Evolutionary conservation across 1,139 yeast genomes (phyloP).

Genomic region (Pichia kudriavzevii): DNA sequence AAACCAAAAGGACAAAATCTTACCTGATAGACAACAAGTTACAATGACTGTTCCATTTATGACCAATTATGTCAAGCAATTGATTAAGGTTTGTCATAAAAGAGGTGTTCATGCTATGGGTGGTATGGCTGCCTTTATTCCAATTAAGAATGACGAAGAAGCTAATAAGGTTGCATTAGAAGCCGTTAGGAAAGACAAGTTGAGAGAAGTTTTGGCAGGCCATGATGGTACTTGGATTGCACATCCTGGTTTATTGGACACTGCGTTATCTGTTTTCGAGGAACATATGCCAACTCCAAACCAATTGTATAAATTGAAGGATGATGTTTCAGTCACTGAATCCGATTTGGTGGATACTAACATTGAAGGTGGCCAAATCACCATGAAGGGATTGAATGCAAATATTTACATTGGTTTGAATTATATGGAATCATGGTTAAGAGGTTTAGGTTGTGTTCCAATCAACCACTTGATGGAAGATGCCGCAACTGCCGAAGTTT

Average conservation of each 20-base stretch:
- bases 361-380: conserved; percentile 52
- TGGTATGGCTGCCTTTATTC: conserved; percentile 83
- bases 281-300: conserved; percentile 78
- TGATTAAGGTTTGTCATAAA: conserved; percentile 60
- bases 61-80: conserved; percentile 61
- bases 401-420: conserved; percentile 69
- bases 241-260: conserved; percentile 75
- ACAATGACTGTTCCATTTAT: conserved; percentile 76
- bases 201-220: conserved; percentile 67
- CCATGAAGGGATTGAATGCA: conserved; percentile 62
- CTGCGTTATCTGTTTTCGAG: conserved; percentile 64
- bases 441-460: conserved; percentile 80
- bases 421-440: conserved; percentile 80
- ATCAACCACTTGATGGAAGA: conserved; percentile 82
- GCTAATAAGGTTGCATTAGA: conserved; percentile 57
- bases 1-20: conserved; percentile 49
- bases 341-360: conserved; percentile 58
- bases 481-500: conserved; percentile 83
- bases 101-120: conserved; percentile 77
- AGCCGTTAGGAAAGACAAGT: conserved; percentile 61
- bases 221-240: conserved; percentile 90
- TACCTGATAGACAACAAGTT: conserved; percentile 66
- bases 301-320: conserved; percentile 50
- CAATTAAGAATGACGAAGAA: conserved; percentile 57
- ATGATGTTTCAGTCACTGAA: conserved; percentile 38